These are phyloP conservation scores for Barbatosphaeria neglecta DNA, from an alignment of 495 filamentous ascomycete species.

Conservation along the genomic window DNA sequence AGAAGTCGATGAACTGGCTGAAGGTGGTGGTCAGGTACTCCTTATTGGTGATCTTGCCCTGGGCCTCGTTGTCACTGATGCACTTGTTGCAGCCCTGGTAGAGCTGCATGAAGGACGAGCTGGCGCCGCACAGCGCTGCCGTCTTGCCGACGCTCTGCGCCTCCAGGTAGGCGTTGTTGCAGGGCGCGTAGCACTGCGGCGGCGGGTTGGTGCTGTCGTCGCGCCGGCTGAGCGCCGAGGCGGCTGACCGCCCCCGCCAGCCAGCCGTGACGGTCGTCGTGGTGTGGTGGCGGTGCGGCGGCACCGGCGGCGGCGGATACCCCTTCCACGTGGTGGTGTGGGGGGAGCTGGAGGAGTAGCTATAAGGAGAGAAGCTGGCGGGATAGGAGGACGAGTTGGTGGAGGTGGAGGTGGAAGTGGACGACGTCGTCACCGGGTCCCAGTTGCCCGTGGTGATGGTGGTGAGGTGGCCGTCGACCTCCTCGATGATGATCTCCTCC, in stretches of 20 bases:
- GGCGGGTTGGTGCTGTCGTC: slow-evolving; percentile 19
- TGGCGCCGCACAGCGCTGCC: slow-evolving; percentile 27
- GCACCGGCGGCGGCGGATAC: not conserved
- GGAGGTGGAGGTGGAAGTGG: slow-evolving; percentile 16
- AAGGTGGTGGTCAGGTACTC: slow-evolving; percentile 12
- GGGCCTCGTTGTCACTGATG: slow-evolving; percentile 4
- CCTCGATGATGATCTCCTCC: slow-evolving; percentile 8
- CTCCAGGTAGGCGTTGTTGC: slow-evolving; percentile 38
- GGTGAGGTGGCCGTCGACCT: slow-evolving; percentile 11
- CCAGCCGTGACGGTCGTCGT: not conserved
- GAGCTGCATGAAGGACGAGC: slow-evolving; percentile 27
- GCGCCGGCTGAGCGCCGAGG: slow-evolving; percentile 20
- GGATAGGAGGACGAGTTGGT: not conserved
- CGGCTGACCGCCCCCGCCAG: not conserved
- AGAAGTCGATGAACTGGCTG: slow-evolving; percentile 20
- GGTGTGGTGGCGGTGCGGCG: not conserved
- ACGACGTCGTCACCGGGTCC: slow-evolving; percentile 31
- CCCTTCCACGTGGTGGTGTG: not conserved
- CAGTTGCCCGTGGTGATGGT: slow-evolving; percentile 35
- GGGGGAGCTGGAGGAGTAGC: too few relatives aligned
- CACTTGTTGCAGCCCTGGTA: slow-evolving; percentile 30
- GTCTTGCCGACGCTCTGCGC: slow-evolving; percentile 35
- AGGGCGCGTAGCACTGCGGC: slow-evolving; percentile 39
- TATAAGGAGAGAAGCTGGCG: not conserved
- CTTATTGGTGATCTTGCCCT: slow-evolving; percentile 11